Conservation (phyloP, 805 yeast species). For the Tetrapisispora nanseiensis region DNA sequence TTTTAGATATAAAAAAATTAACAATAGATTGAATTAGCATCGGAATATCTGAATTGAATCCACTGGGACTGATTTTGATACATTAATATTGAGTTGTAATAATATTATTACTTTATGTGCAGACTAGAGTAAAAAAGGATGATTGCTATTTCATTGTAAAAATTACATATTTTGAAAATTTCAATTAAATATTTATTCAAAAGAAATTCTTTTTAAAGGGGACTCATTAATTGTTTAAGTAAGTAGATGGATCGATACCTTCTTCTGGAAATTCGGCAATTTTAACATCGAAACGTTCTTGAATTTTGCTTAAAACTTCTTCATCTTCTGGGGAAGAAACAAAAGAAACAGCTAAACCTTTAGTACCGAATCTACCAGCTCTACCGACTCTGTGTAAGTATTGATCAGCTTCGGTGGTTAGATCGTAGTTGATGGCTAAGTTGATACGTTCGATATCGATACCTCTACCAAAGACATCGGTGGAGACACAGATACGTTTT, state of each 20-base stretch:
- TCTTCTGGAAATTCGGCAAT: slow-evolving; percentile 90
- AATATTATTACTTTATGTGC: background rate
- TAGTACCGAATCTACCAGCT: slow-evolving; percentile 99
- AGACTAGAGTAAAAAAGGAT: background rate
- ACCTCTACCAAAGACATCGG: slow-evolving; percentile 99
- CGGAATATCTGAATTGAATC: background rate
- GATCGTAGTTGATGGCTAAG: slow-evolving; percentile 93
- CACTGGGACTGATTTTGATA: background rate
- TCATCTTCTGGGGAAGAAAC: slow-evolving; percentile 81
- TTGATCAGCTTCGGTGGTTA: slow-evolving; percentile 95
- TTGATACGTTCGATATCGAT: slow-evolving; percentile 98
- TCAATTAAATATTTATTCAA: background rate
- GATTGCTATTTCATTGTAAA: background rate
- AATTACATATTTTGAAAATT: background rate
- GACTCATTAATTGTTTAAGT: slow-evolving; percentile 3
- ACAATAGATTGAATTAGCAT: background rate
- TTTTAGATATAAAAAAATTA: background rate
- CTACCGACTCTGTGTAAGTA: slow-evolving; percentile 98
- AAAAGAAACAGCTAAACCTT: slow-evolving; percentile 91
- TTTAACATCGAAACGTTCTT: slow-evolving; percentile 94
- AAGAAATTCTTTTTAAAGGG: background rate
- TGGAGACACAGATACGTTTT: slow-evolving; percentile 96
- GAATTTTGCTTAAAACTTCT: slow-evolving; percentile 83
- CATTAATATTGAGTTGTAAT: background rate
- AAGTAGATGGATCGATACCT: slow-evolving; percentile 5